Evolutionary conservation across 495 filamentous ascomycete species (phyloP), one percentile per base, ranked within the genome.

Genomic region (Penicillium argentinense): DNA sequence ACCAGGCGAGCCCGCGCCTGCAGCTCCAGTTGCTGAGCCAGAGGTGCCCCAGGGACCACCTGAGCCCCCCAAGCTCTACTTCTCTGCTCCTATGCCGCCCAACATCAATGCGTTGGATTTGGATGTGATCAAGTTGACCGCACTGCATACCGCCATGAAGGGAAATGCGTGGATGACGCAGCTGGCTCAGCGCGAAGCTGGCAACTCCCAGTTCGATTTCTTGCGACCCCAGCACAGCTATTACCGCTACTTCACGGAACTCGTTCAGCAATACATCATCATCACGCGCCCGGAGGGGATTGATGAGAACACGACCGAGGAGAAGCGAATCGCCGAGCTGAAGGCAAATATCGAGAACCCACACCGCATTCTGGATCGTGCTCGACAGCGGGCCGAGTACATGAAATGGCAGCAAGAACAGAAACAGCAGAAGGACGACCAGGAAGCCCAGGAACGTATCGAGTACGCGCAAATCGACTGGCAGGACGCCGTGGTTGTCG

Each of bases 141-240:
- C 93, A 19, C 68, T 95, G 27, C 95, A 88, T 68, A 88, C 90
- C 49, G 93, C 95, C 32, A 89, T 88, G 64, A 88, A 92, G 65
- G 95, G 93, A 4, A 84, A 91, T 49, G 82, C 82, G 16, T 98
- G 89, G 66, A 86, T 96, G 82, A 97, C 90, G 4, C 79, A 83
- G 23, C 73, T 98, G 41, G 85, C 84, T 6, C 91, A 95, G 63
- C 80, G 88, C 43, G 93, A 98, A 73, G 77, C 89, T 11, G 74
- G 88, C 49, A 97, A 98, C 67, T 92, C 80, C 60, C 95, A 98
- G 64, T 98, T 97, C 65, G 91, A 97, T 69, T 98, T 98, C 63
- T 75, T 98, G 18, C 84, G 92, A 41, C 92, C 93, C 32, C 91
- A 96, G 56, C 95, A 98, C 75, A 92, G 84, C 60, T 83, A 96